Evolutionary conservation across 2,329 filamentous ascomycete genomes (phyloP).

Genomic region (Westerdykella sp.): DNA sequence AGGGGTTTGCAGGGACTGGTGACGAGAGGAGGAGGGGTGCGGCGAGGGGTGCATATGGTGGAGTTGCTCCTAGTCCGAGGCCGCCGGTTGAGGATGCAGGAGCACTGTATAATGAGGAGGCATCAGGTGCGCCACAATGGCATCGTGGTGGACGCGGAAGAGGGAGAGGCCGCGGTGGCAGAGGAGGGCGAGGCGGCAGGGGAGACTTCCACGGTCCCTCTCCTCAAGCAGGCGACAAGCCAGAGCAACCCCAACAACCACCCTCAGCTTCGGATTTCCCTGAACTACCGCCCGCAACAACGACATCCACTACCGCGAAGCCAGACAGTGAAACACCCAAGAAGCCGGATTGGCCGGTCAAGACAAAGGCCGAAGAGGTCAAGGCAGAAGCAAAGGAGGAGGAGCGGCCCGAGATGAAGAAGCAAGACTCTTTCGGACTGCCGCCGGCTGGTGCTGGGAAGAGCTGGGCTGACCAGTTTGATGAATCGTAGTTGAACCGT

Average conservation of each 20-base stretch:
- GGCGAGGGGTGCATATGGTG: conserved; percentile 48
- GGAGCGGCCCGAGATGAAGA: conserved; percentile 22
- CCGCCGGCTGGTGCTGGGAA: conserved; percentile 25
- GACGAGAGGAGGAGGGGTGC: conserved; percentile 41
- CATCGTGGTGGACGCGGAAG: conserved; percentile 27
- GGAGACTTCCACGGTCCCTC: conserved; percentile 15
- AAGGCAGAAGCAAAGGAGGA: conserved; percentile 2
- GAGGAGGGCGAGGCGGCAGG: conserved; percentile 28
- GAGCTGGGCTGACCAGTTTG: conserved; percentile 45
- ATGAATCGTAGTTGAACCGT: conserved; percentile 12
- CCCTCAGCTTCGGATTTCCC: conserved; percentile 44
- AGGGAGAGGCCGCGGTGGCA: conserved; percentile 30
- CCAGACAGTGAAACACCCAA: conserved; percentile 13
- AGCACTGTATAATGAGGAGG: conserved; percentile 7
- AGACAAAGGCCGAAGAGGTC: conserved; percentile 15
- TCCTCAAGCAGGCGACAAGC: conserved; percentile 9
- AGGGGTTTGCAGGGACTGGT: conserved; percentile 44
- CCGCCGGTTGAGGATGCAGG: conserved; percentile 23
- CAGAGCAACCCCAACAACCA: conserved; percentile 15
- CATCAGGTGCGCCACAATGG: conserved; percentile 10
- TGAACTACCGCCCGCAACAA: conserved; percentile 31
- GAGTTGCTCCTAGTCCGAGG: conserved; percentile 34
- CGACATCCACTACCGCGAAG: conserved; percentile 4
- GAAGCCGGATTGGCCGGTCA: conserved; percentile 24
- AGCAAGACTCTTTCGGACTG: conserved; percentile 29